These are phyloP conservation scores for Coemansia pectinata DNA, from an alignment of 192 early-diverging fungal species.

Conservation along the genomic window DNA sequence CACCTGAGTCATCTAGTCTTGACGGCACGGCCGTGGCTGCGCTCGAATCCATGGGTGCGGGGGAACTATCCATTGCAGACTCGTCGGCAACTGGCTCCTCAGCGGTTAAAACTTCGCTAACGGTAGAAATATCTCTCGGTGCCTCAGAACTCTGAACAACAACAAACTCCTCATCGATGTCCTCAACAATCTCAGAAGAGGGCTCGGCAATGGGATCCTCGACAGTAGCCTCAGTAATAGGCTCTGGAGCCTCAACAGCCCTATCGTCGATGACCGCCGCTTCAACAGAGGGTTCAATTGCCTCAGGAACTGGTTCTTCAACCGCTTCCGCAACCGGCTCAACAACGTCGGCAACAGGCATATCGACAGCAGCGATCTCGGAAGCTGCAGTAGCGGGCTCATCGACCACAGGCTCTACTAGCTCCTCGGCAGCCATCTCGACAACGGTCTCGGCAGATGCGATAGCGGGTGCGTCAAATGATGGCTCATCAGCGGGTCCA, in stretches of 20 bases:
- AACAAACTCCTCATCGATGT: not conserved
- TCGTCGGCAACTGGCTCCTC: conserved; percentile 7
- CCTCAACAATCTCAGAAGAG: not conserved
- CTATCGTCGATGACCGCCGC: not conserved
- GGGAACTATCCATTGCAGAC: not conserved
- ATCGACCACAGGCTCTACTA: not conserved
- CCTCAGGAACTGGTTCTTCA: not conserved
- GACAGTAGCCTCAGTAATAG: not conserved
- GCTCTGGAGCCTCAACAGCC: not conserved
- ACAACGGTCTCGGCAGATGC: not conserved
- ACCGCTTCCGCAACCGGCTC: not conserved
- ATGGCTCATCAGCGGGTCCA: not conserved
- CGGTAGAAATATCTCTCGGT: not conserved
- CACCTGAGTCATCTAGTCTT: conserved; percentile 8
- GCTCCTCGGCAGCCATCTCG: not conserved
- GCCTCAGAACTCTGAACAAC: not conserved
- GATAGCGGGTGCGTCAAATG: not conserved
- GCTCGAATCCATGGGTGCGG: not conserved
- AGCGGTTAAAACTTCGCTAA: not conserved
- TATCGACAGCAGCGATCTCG: not conserved
- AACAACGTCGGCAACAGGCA: not conserved
- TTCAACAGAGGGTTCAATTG: not conserved
- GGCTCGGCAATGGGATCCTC: not conserved
- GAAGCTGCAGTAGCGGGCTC: not conserved
- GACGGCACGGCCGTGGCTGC: not conserved